phyloP scores from a whole-genome alignment of 108 stramenopile genomes.

The Schizochytrium sp. region DNA sequence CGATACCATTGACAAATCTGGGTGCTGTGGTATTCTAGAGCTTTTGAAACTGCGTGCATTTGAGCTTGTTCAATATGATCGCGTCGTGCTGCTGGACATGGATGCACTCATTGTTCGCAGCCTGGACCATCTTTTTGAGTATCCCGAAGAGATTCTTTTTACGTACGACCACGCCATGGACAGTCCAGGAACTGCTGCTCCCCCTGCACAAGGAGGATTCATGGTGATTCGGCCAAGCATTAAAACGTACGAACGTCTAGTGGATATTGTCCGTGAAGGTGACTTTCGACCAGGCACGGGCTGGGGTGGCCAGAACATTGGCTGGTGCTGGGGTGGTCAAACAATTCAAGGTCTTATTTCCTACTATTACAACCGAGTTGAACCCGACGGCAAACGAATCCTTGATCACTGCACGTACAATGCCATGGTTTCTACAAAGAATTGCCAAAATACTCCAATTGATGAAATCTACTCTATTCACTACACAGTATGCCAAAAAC shows the following conservation, averaged over 20 bases:
- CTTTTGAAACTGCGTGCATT: conserved; percentile 44
- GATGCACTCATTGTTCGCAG: conserved; percentile 26
- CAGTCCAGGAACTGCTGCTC: not conserved
- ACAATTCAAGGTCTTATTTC: conserved; percentile 28
- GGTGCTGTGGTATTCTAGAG: conserved; percentile 51
- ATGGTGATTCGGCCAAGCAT: conserved; percentile 35
- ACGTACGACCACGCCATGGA: conserved; percentile 50
- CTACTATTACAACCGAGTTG: conserved; percentile 58
- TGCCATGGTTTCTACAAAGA: conserved; percentile 45
- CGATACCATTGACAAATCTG: conserved; percentile 1
- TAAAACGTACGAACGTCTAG: conserved; percentile 12
- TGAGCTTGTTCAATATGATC: not conserved
- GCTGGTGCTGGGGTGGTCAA: conserved; percentile 51
- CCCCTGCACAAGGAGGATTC: conserved; percentile 42
- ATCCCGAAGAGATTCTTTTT: conserved; percentile 7
- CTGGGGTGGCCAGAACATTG: conserved; percentile 39
- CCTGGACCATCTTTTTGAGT: conserved; percentile 33
- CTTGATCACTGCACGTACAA: conserved; percentile 51
- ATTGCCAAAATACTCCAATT: not conserved
- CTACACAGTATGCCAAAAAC: conserved; percentile 52
- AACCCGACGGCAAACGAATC: conserved; percentile 13
- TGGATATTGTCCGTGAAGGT: conserved; percentile 56
- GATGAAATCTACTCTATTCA: conserved; percentile 10
- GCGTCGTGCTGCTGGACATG: conserved; percentile 55
- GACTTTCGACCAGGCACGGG: conserved; percentile 1